Evolutionary conservation across 345 rosid genomes (phyloP).

Genomic region (Sonneratia caseolaris): DNA sequence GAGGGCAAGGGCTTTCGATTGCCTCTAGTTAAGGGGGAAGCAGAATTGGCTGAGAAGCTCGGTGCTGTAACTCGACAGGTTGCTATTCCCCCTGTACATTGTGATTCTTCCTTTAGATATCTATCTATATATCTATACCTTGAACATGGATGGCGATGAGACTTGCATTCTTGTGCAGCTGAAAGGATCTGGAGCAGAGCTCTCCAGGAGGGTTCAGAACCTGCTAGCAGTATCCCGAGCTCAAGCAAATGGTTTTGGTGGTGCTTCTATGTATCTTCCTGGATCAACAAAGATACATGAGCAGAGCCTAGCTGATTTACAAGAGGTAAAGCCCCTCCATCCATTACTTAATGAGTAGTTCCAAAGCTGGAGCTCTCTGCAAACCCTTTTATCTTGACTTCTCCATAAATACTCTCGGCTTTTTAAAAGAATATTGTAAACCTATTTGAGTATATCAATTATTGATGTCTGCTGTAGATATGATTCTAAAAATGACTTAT

Average conservation of each 20-base stretch:
- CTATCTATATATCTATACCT: not conserved
- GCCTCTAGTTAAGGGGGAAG: conserved; percentile 85
- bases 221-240: conserved; percentile 59
- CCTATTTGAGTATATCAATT: not conserved
- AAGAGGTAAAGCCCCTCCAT: conserved; percentile 41
- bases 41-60: conserved; percentile 75
- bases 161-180: conserved; percentile 33
- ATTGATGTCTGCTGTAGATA: not conserved
- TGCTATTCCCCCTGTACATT: not conserved
- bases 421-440: not conserved
- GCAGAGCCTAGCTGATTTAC: conserved; percentile 92
- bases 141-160: not conserved
- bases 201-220: conserved; percentile 85
- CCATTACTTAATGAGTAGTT: not conserved
- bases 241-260: conserved; percentile 49
- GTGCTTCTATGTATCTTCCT: conserved; percentile 68
- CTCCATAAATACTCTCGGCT: not conserved
- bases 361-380: not conserved
- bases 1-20: conserved; percentile 81
- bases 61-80: conserved; percentile 79
- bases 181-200: conserved; percentile 96
- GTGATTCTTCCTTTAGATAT: not conserved
- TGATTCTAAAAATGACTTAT: not conserved
- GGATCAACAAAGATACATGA: conserved; percentile 94
- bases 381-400: not conserved